A percentile compares a stretch with the other conserved stretches of the same genome.
Conservation (phyloP, 345 rosid genomes). For the Rhodamnia rubescens region DNA sequence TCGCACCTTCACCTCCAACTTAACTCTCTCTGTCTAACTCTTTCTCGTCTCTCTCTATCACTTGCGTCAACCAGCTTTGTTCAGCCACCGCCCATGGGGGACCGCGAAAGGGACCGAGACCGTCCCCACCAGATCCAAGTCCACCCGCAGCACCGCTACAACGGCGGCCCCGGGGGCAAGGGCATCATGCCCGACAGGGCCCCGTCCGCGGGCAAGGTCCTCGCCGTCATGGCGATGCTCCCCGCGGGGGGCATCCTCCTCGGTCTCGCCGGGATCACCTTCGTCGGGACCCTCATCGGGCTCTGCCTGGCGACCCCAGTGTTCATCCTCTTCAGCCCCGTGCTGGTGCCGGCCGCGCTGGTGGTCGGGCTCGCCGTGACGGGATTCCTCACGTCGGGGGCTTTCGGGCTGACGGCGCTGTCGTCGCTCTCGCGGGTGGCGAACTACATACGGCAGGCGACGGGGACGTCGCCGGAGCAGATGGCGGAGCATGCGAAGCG, state of each 20-base stretch:
- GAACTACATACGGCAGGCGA: slow-evolving; percentile 19
- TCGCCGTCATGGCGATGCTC: slow-evolving; percentile 37
- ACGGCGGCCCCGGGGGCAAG: slow-evolving; percentile 18
- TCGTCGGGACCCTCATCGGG: slow-evolving; percentile 55
- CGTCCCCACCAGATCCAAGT: slow-evolving; percentile 56
- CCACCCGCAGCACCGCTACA: slow-evolving; percentile 35
- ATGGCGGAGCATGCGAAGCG: slow-evolving; percentile 38
- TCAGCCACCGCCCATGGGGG: not conserved
- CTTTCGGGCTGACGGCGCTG: slow-evolving; percentile 61
- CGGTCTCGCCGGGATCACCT: slow-evolving; percentile 50
- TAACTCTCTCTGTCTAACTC: too few relatives aligned
- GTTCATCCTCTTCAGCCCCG: slow-evolving; percentile 66
- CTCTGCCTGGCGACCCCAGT: slow-evolving; percentile 47
- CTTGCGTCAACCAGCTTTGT: not conserved
- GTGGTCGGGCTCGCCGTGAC: slow-evolving; percentile 38
- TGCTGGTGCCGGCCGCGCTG: slow-evolving; percentile 62
- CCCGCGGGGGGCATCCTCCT: slow-evolving; percentile 60
- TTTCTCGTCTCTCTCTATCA: not conserved
- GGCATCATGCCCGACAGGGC: slow-evolving; percentile 14
- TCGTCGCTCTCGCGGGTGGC: slow-evolving; percentile 53
- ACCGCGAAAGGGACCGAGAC: slow-evolving; percentile 11
- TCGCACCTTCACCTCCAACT: not conserved
- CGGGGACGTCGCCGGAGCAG: slow-evolving; percentile 24
- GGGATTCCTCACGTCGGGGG: slow-evolving; percentile 57
- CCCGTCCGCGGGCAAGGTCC: slow-evolving; percentile 45